Conservation (phyloP, 495 filamentous ascomycete genomes). For the Podospora appendiculata region DNA sequence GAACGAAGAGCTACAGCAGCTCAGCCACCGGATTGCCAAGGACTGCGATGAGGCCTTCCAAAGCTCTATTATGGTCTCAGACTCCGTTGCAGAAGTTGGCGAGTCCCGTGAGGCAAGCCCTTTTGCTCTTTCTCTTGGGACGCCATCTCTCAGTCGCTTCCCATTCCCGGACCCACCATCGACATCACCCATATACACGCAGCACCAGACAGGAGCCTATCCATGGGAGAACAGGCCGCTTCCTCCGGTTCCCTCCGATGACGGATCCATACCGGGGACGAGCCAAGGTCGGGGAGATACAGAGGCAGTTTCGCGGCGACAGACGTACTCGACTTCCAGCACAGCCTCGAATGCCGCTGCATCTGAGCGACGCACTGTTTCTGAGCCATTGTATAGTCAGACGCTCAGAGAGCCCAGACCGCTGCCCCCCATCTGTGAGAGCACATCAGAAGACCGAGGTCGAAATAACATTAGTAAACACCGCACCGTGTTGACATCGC, state of each 20-base stretch:
- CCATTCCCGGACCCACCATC: too few species aligned
- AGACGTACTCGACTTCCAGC: neutral
- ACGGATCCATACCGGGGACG: neutral
- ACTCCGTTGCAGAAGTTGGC: constrained; percentile 10
- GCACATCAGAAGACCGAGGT: constrained; percentile 20
- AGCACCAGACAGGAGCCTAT: neutral
- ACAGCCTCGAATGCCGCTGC: neutral
- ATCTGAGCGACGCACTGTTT: constrained; percentile 30
- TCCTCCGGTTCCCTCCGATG: constrained; percentile 45
- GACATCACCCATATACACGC: neutral
- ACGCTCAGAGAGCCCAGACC: constrained; percentile 25
- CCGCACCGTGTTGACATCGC: neutral
- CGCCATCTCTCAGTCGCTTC: neutral
- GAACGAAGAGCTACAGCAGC: constrained; percentile 44
- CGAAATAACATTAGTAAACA: constrained; percentile 1
- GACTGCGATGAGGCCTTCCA: constrained; percentile 73
- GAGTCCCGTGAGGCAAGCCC: constrained; percentile 14
- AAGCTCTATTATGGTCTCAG: constrained; percentile 50
- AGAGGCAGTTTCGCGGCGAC: constrained; percentile 1
- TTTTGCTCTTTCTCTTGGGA: constrained; percentile 19
- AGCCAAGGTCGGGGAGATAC: constrained; percentile 6
- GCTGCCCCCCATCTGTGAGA: constrained; percentile 48
- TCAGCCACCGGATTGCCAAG: constrained; percentile 39
- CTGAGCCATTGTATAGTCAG: constrained; percentile 46
- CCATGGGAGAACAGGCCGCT: constrained; percentile 37